phyloP scores from a whole-genome alignment of 345 rosid genomes.

The Brassica nigra region DNA sequence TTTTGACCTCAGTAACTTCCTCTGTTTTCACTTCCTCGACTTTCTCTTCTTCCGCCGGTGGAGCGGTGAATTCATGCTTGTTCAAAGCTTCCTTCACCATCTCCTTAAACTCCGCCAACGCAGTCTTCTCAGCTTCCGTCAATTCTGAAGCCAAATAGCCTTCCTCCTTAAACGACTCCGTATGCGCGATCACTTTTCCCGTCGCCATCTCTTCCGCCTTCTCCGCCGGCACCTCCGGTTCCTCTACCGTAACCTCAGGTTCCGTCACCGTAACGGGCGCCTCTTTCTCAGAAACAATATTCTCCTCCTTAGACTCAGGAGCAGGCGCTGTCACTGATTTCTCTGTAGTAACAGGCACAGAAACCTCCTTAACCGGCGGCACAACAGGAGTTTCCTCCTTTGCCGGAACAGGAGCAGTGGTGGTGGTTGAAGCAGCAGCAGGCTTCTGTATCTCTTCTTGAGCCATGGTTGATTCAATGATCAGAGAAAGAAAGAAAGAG shows the following conservation, averaged over 20 bases:
- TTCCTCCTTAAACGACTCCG: conserved; percentile 71
- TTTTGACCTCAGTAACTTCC: conserved; percentile 27
- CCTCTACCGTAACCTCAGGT: conserved; percentile 23
- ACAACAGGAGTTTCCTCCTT: conserved; percentile 32
- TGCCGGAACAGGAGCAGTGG: conserved; percentile 35
- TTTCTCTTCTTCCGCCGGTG: conserved; percentile 39
- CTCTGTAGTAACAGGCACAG: conserved; percentile 38
- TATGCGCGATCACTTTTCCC: conserved; percentile 40
- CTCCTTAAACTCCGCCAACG: conserved; percentile 55
- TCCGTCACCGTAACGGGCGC: conserved; percentile 1
- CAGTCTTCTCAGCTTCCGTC: conserved; percentile 54
- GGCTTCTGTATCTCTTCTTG: conserved; percentile 44
- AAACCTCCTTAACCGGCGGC: conserved; percentile 35
- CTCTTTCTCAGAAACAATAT: conserved; percentile 42
- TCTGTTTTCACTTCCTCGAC: conserved; percentile 22
- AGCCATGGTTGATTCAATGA: conserved; percentile 31
- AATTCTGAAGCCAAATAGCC: conserved; percentile 59
- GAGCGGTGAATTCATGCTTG: conserved; percentile 52
- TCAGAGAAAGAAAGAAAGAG: conserved; percentile 5
- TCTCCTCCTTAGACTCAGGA: conserved; percentile 28
- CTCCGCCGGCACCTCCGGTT: conserved; percentile 38
- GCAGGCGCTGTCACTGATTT: conserved; percentile 26
- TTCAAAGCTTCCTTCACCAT: conserved; percentile 60
- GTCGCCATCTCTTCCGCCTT: conserved; percentile 23
- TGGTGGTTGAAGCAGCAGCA: conserved; percentile 23